Evolutionary conservation across 2,329 filamentous ascomycete genomes (phyloP).

Genomic region (Trichoderma oligosporum): DNA sequence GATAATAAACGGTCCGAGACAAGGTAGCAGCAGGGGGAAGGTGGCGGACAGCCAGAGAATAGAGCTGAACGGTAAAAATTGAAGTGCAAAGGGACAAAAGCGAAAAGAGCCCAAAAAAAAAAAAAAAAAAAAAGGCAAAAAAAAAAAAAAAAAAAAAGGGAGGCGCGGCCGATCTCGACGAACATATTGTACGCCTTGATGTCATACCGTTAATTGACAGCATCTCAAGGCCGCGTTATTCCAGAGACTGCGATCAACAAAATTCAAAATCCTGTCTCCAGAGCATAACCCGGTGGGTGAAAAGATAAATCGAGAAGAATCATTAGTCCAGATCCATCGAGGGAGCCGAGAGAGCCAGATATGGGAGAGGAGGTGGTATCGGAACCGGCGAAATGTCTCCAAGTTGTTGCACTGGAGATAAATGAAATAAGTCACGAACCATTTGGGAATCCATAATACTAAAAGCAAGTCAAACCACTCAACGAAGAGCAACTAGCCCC

Average conservation of each 20-base stretch:
- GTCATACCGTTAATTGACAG: conserved; percentile 7
- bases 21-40: neutral
- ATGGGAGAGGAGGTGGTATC: conserved; percentile 2
- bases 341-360: conserved; percentile 2
- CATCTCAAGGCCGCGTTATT: neutral
- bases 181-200: neutral
- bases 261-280: neutral
- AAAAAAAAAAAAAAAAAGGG: neutral
- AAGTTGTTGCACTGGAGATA: neutral
- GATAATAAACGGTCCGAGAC: neutral
- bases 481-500: conserved; percentile 12
- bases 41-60: neutral
- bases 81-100: too few species aligned
- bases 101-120: neutral
- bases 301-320: neutral
- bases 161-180: neutral
- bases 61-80: neutral
- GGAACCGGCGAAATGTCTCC: conserved; percentile 13
- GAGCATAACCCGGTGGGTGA: conserved; percentile 15
- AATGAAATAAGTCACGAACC: too few species aligned
- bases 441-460: neutral
- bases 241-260: conserved; percentile 3
- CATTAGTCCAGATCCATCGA: conserved; percentile 4
- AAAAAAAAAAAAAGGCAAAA: neutral
- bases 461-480: conserved; percentile 6